Base-by-base conservation (phyloP, 2,329 filamentous ascomycete genomes). In the Xylaria hypoxylon region DNA sequence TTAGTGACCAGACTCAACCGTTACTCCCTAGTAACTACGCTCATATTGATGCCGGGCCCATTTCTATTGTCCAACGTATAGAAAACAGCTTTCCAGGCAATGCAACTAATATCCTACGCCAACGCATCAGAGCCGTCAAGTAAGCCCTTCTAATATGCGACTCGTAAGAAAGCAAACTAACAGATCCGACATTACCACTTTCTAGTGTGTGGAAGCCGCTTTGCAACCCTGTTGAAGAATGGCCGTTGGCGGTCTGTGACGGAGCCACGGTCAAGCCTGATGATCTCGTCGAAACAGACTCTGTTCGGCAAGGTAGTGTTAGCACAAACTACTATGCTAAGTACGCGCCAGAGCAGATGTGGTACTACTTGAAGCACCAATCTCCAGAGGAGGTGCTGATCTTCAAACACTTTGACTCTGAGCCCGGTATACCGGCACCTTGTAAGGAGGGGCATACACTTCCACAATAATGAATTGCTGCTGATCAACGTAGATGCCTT, bases 381-480 rank as follows among this genome's bases (percentile, higher is more conserved):
- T 47, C 52, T 1, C 64, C 64, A n/a, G 59, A 63, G 11, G 64
- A 67, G 35, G 59, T 40, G 22, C 31, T 67, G 48, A 62, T 67
- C 17, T 67, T 67, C 52, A 67, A 67, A 33, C 64, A 59, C 35
- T 63, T 67, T 26, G 59, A 62, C 50, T 63, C 59, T 40, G 53
- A 67, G 15, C 64, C 64, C n/a, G 47, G 33, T 19, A 40, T 67
- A 45, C 26, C 26, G 35, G 59, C 59, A 59, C 59, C 64, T 10
- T 63, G 64, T 67, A 44, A 63, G 64, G 26, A 31, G 44, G 28
- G 13, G 24, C 28, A 45, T 19, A 31, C 35, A 33, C 4, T 48
- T 26, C 19, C 19, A 22, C 13, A 13, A 44, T 13, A 13, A 10
- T 17, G 31, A 33, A 48, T 38, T 33, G 10, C 35, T 15, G 33